Evolutionary conservation across 306 rosid genomes (phyloP).

Genomic region (Coriaria nepalensis): DNA sequence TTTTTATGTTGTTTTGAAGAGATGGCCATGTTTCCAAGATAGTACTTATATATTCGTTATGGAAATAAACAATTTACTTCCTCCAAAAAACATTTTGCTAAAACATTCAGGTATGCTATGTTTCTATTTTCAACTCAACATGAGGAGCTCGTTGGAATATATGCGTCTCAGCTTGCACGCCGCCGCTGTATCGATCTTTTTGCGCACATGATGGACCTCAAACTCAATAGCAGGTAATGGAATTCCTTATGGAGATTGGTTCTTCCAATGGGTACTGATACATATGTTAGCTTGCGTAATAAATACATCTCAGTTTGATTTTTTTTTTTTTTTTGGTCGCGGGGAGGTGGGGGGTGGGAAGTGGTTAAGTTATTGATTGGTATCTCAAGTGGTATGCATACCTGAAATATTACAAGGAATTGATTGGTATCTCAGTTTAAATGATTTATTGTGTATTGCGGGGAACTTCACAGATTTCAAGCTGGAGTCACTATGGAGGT

Average conservation of each 20-base stretch:
- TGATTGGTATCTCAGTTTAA: too few species aligned
- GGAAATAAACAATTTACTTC: background rate
- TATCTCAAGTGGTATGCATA: background rate
- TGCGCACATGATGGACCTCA: constrained; percentile 94
- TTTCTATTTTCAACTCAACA: constrained; percentile 89
- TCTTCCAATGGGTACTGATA: background rate
- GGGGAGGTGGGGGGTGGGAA: too few species aligned
- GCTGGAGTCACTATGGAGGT: constrained; percentile 86
- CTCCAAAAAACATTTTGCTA: too few species aligned
- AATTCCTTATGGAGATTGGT: constrained; percentile 7
- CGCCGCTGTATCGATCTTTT: constrained; percentile 91
- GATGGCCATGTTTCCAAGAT: background rate
- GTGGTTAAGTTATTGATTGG: background rate
- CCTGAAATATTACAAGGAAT: background rate
- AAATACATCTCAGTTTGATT: too few species aligned
- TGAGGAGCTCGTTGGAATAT: constrained; percentile 90
- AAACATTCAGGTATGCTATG: constrained; percentile 69
- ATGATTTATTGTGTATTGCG: constrained; percentile 25
- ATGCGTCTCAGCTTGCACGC: constrained; percentile 90
- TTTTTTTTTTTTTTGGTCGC: too few species aligned
- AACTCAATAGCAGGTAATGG: constrained; percentile 77
- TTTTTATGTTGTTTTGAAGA: background rate
- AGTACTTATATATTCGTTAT: background rate
- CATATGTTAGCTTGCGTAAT: too few species aligned
- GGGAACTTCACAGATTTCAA: constrained; percentile 93